These are phyloP conservation scores for Paralagenidium karlingii DNA, from an alignment of 352 stramenopile species.

Conservation along the genomic window DNA sequence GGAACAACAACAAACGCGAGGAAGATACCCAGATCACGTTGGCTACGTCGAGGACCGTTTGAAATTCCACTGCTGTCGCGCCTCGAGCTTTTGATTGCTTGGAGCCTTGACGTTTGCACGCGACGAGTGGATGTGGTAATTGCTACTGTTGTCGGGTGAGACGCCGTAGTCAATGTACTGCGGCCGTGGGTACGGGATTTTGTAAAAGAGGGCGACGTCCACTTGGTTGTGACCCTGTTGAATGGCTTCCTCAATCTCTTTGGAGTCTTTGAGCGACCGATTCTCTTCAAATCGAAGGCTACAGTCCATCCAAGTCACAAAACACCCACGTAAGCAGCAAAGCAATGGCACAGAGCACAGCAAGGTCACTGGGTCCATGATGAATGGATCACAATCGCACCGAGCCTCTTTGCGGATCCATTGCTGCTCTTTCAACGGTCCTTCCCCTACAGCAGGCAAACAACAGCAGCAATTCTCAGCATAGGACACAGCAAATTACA, in stretches of 20 bases:
- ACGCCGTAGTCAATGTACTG: slow-evolving; percentile 63
- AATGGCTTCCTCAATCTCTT: slow-evolving; percentile 32
- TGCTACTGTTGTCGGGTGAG: no score
- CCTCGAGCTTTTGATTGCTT: no score
- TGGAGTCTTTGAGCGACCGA: slow-evolving; percentile 14
- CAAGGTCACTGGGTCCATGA: neutral
- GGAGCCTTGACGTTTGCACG: no score
- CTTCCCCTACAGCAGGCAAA: slow-evolving; percentile 64
- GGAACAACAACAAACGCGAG: no score
- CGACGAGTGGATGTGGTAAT: no score
- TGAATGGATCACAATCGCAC: slow-evolving; percentile 10
- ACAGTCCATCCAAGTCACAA: neutral
- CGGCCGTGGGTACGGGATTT: slow-evolving; percentile 70
- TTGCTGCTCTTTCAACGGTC: slow-evolving; percentile 27
- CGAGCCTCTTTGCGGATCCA: slow-evolving; percentile 63
- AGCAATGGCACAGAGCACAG: neutral
- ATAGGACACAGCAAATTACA: no score
- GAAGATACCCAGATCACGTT: no score
- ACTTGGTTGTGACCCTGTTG: slow-evolving; percentile 51
- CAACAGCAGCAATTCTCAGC: no score
- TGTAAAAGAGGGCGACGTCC: slow-evolving; percentile 71
- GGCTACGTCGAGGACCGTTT: no score
- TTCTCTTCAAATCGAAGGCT: slow-evolving; percentile 59
- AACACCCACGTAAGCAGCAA: neutral
- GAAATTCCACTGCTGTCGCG: no score